Evolutionary conservation across 140 eudicot genomes (phyloP).

Genomic region (Ambrosia hybrid): DNA sequence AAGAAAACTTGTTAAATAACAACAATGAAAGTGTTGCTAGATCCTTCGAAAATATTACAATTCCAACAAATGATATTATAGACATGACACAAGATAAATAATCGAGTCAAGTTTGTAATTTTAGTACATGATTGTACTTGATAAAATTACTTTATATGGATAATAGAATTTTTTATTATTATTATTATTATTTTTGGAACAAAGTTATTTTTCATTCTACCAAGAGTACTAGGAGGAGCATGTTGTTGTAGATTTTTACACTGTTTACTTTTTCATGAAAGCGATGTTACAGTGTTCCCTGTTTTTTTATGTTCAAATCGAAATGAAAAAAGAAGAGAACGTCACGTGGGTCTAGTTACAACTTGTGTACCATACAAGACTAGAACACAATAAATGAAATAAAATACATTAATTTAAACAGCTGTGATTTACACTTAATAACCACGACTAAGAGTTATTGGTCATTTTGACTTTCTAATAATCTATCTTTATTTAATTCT

Average conservation of each 20-base stretch:
- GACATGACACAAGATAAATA: too few relatives aligned
- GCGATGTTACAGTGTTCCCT: constrained; percentile 17
- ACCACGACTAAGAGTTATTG: too few relatives aligned
- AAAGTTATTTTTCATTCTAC: background rate
- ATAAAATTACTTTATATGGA: too few relatives aligned
- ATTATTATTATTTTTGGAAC: too few relatives aligned
- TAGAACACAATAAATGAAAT: background rate
- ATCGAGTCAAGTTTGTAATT: too few relatives aligned
- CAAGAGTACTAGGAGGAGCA: constrained; percentile 8
- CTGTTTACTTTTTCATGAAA: constrained; percentile 28
- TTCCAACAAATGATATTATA: background rate
- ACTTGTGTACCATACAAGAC: background rate
- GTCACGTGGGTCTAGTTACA: constrained; percentile 21
- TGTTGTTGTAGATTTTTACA: background rate
- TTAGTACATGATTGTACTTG: too few relatives aligned
- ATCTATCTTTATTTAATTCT: too few relatives aligned
- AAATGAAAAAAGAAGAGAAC: background rate
- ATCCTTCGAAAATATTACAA: background rate
- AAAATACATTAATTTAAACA: background rate
- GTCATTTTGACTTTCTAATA: too few relatives aligned
- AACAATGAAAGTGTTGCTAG: too few relatives aligned
- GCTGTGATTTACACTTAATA: background rate
- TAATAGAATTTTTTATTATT: background rate
- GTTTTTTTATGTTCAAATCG: constrained; percentile 24
- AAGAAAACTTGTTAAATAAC: background rate